Conservation (phyloP, 768 basidiomycete species). For the Tulasnella calospora region DNA sequence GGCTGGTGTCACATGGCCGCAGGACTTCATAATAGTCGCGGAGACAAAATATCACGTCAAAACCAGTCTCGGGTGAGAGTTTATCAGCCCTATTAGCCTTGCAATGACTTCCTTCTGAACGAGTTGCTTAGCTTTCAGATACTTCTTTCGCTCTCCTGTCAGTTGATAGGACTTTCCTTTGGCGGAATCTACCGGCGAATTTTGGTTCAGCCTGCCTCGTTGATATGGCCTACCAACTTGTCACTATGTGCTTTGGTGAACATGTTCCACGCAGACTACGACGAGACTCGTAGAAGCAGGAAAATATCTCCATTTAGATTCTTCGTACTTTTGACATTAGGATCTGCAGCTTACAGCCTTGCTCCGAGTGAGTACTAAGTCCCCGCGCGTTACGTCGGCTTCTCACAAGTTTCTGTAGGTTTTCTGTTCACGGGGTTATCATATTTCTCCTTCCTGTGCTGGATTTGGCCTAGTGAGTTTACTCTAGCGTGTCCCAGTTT, state of each 20-base stretch:
- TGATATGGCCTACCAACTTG: neutral
- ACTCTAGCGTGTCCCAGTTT: neutral
- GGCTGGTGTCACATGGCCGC: too few species aligned
- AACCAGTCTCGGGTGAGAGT: too few species aligned
- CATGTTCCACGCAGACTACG: slow-evolving; percentile 95
- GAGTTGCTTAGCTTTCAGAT: neutral
- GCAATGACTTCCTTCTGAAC: too few species aligned
- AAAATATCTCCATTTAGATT: slow-evolving; percentile 67
- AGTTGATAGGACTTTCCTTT: neutral
- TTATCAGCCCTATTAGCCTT: too few species aligned
- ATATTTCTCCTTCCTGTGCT: slow-evolving; percentile 86
- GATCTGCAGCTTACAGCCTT: slow-evolving; percentile 70
- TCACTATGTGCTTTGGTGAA: slow-evolving; percentile 81
- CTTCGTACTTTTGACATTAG: slow-evolving; percentile 67
- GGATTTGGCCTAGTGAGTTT: slow-evolving; percentile 55
- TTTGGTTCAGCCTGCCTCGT: neutral
- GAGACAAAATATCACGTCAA: too few species aligned
- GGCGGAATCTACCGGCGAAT: slow-evolving; percentile 37
- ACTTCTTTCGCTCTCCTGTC: neutral
- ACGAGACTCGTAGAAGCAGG: slow-evolving; percentile 47
- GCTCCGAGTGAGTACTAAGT: slow-evolving; percentile 62
- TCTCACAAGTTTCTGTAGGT: slow-evolving; percentile 44
- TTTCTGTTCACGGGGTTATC: slow-evolving; percentile 87
- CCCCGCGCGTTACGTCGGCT: neutral
- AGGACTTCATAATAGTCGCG: too few species aligned